These are phyloP conservation scores for Colletotrichum sp. DNA, from an alignment of 2,329 filamentous ascomycete genomes.

Conservation along the genomic window DNA sequence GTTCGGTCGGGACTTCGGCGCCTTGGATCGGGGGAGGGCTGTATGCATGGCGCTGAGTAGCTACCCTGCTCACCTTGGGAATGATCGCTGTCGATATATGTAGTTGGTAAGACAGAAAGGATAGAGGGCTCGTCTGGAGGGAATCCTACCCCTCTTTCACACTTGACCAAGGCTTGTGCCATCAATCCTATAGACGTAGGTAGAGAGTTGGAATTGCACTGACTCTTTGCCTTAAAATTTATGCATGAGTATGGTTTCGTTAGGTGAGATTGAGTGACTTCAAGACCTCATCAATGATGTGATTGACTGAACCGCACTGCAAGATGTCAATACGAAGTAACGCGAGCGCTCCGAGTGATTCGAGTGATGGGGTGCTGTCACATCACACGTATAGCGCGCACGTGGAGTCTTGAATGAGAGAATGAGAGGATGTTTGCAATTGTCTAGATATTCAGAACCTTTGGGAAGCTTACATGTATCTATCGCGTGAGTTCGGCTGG, in stretches of 20 bases:
- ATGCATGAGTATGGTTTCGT: background rate
- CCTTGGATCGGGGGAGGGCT: background rate
- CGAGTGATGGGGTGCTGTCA: background rate
- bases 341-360: fast-evolving
- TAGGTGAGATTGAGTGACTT: fast-evolving
- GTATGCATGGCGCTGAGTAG: background rate
- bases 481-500: background rate
- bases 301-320: background rate
- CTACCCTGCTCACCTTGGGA: background rate
- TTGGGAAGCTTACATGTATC: background rate
- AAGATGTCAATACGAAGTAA: background rate
- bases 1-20: background rate
- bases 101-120: background rate
- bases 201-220: too few species aligned
- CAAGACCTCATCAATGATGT: background rate
- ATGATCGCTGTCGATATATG: background rate
- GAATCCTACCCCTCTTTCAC: background rate
- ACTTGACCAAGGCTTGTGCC: background rate
- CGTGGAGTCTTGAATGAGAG: fast-evolving
- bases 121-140: fast-evolving
- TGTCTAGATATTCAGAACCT: background rate
- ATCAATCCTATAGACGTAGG: fast-evolving
- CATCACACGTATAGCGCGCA: background rate
- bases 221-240: background rate
- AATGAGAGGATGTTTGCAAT: background rate